A percentile compares a stretch with the other conserved stretches of the same genome.
These are phyloP conservation scores for Sporothrix mexicana DNA, from an alignment of 2,329 filamentous ascomycete genomes.

Conservation along the genomic window DNA sequence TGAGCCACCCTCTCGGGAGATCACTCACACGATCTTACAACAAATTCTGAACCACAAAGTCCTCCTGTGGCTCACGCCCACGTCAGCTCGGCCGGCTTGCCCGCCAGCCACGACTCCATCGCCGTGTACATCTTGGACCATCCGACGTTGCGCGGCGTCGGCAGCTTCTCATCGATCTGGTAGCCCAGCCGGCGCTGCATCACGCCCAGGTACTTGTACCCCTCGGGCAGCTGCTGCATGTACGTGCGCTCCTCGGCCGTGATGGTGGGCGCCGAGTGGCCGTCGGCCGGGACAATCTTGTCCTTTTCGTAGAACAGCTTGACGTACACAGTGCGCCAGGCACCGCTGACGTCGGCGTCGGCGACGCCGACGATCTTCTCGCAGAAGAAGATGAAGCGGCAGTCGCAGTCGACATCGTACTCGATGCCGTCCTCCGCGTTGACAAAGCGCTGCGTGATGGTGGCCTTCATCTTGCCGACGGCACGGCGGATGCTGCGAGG, in stretches of 20 bases:
- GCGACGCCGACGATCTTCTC: constrained; percentile 38
- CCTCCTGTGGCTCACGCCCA: neutral
- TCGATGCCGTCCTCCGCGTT: constrained; percentile 43
- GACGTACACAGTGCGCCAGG: constrained; percentile 53
- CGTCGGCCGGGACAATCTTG: constrained; percentile 55
- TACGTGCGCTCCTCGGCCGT: constrained; percentile 45
- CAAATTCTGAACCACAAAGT: neutral
- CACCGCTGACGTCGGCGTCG: neutral
- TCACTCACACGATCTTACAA: too few relatives aligned
- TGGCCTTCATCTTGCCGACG: constrained; percentile 49
- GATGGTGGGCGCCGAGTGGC: constrained; percentile 49
- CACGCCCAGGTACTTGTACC: constrained; percentile 55
- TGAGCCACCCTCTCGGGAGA: neutral
- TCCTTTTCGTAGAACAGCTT: constrained; percentile 59
- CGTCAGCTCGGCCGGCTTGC: constrained; percentile 5
- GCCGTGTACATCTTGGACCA: constrained; percentile 52
- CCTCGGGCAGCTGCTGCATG: constrained; percentile 50
- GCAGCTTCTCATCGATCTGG: constrained; percentile 49
- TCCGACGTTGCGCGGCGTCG: constrained; percentile 47
- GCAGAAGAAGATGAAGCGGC: constrained; percentile 57
- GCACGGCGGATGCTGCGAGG: constrained; percentile 51
- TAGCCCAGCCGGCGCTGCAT: constrained; percentile 56
- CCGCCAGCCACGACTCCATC: constrained; percentile 50
- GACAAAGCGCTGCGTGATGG: constrained; percentile 58
- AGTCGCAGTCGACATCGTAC: constrained; percentile 59